Evolutionary conservation across 768 basidiomycete species (phyloP).

Genomic region (Hebeloma cylindrosporum): DNA sequence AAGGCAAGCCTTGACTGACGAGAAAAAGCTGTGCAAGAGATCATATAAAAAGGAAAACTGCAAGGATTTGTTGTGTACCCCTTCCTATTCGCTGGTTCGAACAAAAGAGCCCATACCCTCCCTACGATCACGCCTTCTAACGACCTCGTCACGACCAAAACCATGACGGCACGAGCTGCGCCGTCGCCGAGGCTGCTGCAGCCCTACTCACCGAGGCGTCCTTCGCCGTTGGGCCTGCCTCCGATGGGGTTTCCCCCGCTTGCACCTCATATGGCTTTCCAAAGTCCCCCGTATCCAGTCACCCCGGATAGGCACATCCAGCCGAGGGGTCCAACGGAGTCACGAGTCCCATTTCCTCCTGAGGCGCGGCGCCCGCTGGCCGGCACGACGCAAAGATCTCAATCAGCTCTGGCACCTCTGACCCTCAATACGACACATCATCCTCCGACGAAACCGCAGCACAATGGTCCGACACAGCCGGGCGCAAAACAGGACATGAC

Average conservation of each 20-base stretch:
- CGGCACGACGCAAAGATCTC: conserved; percentile 18
- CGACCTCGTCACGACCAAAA: conserved; percentile 14
- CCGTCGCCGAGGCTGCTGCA: conserved; percentile 19
- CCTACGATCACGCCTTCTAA: conserved; percentile 7
- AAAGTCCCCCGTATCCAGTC: conserved; percentile 10
- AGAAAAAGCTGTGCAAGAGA: conserved; percentile 17
- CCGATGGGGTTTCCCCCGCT: conserved; percentile 20
- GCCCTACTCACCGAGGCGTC: conserved; percentile 22
- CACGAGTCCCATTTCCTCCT: conserved; percentile 16
- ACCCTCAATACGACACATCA: conserved; percentile 14
- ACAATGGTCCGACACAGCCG: conserved; percentile 11
- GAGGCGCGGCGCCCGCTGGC: conserved; percentile 26
- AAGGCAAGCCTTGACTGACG: no score
- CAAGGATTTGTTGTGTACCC: background rate
- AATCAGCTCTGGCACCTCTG: conserved; percentile 15
- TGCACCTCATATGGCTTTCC: conserved; percentile 21
- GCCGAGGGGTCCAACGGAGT: conserved; percentile 15
- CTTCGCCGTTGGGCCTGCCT: conserved; percentile 21
- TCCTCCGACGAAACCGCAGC: conserved; percentile 11
- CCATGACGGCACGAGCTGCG: conserved; percentile 16
- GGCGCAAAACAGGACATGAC: conserved; percentile 14
- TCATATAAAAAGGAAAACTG: conserved; percentile 16
- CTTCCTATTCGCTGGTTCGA: conserved; percentile 23
- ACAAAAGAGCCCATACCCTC: conserved; percentile 17
- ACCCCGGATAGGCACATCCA: conserved; percentile 15